phyloP scores from a whole-genome alignment of 352 stramenopile species.

The Achlya hypogyna region DNA sequence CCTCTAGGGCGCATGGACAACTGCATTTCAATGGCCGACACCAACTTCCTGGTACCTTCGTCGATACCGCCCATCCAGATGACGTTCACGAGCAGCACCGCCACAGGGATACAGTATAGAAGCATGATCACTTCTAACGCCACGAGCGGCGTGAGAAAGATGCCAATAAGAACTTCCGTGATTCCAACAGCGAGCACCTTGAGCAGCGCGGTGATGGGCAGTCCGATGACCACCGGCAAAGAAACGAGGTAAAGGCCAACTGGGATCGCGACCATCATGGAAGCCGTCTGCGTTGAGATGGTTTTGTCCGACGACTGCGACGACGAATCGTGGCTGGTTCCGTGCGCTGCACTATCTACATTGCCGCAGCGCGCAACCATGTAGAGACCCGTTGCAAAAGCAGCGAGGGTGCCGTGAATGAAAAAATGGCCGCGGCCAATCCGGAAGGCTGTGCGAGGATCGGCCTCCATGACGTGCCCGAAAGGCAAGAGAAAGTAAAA shows the following conservation, averaged over 20 bases:
- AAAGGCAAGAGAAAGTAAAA: slow-evolving; percentile 17
- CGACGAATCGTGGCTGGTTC: background rate
- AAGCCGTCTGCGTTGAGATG: slow-evolving; percentile 1
- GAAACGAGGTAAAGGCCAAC: background rate
- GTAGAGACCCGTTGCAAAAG: slow-evolving; percentile 14
- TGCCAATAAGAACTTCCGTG: background rate
- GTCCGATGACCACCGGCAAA: background rate
- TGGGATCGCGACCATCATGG: background rate
- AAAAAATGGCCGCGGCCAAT: slow-evolving; percentile 14
- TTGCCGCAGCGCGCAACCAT: background rate
- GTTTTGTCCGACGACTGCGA: background rate
- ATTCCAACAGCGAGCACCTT: background rate
- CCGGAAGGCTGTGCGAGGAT: background rate
- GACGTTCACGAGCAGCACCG: background rate
- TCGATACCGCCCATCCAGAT: background rate
- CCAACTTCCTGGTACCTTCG: too few species aligned
- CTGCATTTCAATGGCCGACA: background rate
- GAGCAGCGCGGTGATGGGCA: background rate
- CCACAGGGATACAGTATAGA: background rate
- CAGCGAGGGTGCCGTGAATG: slow-evolving; percentile 3
- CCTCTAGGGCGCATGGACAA: too few species aligned
- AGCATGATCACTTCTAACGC: background rate
- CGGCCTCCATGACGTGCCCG: slow-evolving; percentile 3
- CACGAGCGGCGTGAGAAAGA: background rate
- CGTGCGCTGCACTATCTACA: background rate